These are phyloP conservation scores for Carallia pectinifolia DNA, from an alignment of 345 rosid genomes.

Conservation along the genomic window DNA sequence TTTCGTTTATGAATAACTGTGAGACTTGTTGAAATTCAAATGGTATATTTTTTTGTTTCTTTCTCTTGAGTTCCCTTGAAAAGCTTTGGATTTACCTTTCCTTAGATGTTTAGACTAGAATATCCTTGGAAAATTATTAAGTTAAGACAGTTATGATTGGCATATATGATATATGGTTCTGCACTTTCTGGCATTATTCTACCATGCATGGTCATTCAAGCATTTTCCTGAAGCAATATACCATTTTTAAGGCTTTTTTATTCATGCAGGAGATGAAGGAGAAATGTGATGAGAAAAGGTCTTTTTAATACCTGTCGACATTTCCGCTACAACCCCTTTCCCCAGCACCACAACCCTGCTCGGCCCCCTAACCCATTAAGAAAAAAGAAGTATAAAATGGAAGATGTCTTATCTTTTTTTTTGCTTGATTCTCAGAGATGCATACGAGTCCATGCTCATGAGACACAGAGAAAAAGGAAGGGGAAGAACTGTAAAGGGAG, in stretches of 20 bases:
- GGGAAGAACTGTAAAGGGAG: constrained; percentile 71
- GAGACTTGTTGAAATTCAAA: no score
- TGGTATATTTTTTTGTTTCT: background rate
- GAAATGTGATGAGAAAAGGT: constrained; percentile 94
- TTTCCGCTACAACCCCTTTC: background rate
- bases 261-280: constrained; percentile 88
- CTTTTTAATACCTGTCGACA: background rate
- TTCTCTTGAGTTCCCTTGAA: background rate
- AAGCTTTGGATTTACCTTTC: background rate
- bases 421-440: constrained; percentile 50
- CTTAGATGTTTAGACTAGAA: no score
- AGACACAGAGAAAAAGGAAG: constrained; percentile 73
- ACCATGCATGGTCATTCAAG: constrained; percentile 1
- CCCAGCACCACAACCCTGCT: background rate
- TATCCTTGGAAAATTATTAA: background rate
- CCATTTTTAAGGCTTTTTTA: constrained; percentile 7
- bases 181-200: background rate
- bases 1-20: no score
- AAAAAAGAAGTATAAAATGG: background rate
- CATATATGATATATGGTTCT: background rate
- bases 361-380: background rate
- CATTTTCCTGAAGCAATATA: constrained; percentile 4
- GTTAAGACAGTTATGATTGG: background rate
- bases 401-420: constrained; percentile 19
- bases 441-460: constrained; percentile 59